Base-by-base conservation (phyloP, 192 early-diverging fungal genomes). In the Chytriomyces sp. region DNA sequence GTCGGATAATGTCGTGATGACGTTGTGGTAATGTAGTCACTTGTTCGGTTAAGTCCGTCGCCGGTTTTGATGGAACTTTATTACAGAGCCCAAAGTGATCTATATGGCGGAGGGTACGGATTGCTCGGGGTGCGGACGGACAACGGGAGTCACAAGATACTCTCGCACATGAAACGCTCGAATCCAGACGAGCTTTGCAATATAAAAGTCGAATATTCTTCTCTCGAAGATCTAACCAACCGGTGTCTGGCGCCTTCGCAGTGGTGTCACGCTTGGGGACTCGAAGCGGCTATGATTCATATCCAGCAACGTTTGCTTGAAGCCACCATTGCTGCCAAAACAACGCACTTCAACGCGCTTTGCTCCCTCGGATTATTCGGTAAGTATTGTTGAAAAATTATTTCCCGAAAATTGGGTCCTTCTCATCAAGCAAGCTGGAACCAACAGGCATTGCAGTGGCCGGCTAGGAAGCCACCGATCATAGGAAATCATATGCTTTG, bases 221-320 rank as follows among this genome's bases (percentile, higher is more conserved):
- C 2, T 4, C 19, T 17, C 14, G 17, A 14, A 2, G 57, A 59
- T 32, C 14, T 59, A 12, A 28, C 17, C 2, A 12, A 28, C 19
- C 32, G 57, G 14, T 59, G 17, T 1, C 57, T 25, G 57, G 57
- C 17, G 57, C 57, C 57, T 17, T 22, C 57, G 17, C 19, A 2
- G 57, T 59, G 14, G 57, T 59, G 19, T 59, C 57, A 17, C 19
- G 12, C 77, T 67, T 65, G 90, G 61, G 1, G 80, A 81, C 61
- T 82, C 83, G 5, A 73, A 63, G 44, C 87, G 52, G 40, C 85
- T 72, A 0, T 64, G 66, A 6, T 79, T 59, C 26, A 56, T 73
- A 19, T 81, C 75, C 22, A 80, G 67, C 62, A 81, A 82, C 0
- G 73, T 26, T 7, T 77, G 70, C 28, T 81, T 77, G 26, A 59